phyloP scores from a whole-genome alignment of 306 rosid genomes.

The Fagus crenata region DNA sequence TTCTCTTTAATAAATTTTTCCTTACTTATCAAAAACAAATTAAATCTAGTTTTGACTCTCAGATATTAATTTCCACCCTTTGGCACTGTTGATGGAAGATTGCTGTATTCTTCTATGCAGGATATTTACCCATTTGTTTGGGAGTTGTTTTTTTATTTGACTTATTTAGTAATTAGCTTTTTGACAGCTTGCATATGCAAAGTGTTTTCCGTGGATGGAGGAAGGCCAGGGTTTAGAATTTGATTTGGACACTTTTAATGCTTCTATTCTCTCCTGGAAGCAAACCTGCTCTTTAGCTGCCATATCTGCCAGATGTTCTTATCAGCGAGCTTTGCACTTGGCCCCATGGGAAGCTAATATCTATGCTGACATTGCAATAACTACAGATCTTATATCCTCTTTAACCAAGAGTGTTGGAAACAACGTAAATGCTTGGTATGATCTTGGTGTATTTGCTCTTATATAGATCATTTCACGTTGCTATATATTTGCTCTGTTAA shows the following conservation, averaged over 20 bases:
- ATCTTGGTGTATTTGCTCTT: slow-evolving; percentile 18
- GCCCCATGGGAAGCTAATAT: slow-evolving; percentile 93
- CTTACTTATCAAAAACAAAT: background rate
- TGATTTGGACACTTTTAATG: slow-evolving; percentile 56
- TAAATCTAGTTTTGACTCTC: background rate
- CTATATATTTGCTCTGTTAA: slow-evolving; percentile 28
- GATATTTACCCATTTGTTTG: slow-evolving; percentile 5
- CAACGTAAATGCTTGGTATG: slow-evolving; percentile 60
- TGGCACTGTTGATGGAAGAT: slow-evolving; percentile 1
- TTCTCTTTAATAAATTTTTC: no score
- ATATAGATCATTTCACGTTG: slow-evolving; percentile 22
- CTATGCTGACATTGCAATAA: slow-evolving; percentile 73
- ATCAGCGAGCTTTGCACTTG: slow-evolving; percentile 82
- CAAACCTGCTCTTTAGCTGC: slow-evolving; percentile 60
- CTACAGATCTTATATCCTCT: slow-evolving; percentile 53
- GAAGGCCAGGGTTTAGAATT: slow-evolving; percentile 54
- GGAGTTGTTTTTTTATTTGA: slow-evolving; percentile 17
- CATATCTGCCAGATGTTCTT: slow-evolving; percentile 61
- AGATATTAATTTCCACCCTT: slow-evolving; percentile 2
- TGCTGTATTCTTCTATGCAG: background rate
- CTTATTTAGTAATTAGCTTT: slow-evolving; percentile 20
- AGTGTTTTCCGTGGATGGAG: slow-evolving; percentile 83
- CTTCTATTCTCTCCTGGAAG: slow-evolving; percentile 81
- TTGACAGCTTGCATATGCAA: slow-evolving; percentile 76
- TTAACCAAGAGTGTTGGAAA: slow-evolving; percentile 36